Base-by-base conservation (phyloP, 2,329 filamentous ascomycete genomes). In the Sclerotinia nivalis region DNA sequence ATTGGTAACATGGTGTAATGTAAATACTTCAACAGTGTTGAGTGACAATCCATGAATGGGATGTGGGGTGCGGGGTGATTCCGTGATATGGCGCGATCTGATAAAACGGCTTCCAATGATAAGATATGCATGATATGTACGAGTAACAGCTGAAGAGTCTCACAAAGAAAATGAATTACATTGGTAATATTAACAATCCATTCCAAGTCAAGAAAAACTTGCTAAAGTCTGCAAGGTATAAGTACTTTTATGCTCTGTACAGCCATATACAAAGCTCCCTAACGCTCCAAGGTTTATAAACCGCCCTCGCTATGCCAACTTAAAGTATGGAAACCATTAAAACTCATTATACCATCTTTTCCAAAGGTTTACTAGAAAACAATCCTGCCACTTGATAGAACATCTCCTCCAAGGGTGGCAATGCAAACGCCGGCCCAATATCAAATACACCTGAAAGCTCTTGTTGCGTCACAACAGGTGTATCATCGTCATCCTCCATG, bases 321-420 rank as follows among this genome's bases (percentile, higher is more conserved):
- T 45, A 50, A 50, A 68, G 55, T 54, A 69, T 55, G 22, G 50
- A 52, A 72, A 52, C 69, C 50, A 68, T 58, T 59, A 70, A 45
- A 54, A 50, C 20, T 68, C 66, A 62, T 68, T 62, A 68, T 20
- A 61, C 31, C 34, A 61, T 43, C n/a, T 50, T 37, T 58, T 62
- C 66, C 66, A 83, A 74, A 20, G 87, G 84, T 78, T 87, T 89
- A 71, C 85, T 82, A 1, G 86, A 85, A 77, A 91, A 88, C 72
- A 92, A 77, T 7, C 83, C 86, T 18, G 90, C 86, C 52, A 95
- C 89, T 79, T 89, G 87, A 79, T 90, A 88, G 77, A 94, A 93
- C 81, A 93, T 86, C 72, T 93, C 91, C 79, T 91, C 88, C 31
- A 94, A 86, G 15, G 90, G 87, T 31, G 90, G 89, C 76, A 91